Conservation (phyloP, 345 rosid genomes). For the Diplotaxis tenuifolia region DNA sequence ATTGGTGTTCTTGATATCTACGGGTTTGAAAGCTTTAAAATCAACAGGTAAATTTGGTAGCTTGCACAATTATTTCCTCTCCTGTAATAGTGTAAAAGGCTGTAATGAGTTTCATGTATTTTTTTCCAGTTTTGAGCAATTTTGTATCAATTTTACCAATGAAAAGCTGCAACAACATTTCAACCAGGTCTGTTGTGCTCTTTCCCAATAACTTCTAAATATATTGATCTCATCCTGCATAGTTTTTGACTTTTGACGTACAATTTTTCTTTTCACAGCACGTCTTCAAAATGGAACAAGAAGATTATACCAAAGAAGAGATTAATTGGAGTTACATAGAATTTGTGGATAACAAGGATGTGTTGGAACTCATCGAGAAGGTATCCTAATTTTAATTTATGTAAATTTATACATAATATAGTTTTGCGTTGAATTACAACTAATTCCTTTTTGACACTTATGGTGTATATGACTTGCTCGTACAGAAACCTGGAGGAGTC, state of each 20-base stretch:
- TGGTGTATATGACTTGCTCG: slow-evolving; percentile 29
- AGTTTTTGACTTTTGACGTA: slow-evolving; percentile 21
- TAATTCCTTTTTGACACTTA: slow-evolving; percentile 12
- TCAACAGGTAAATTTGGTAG: slow-evolving; percentile 64
- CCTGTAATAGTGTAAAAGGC: not conserved
- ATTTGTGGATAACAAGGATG: slow-evolving; percentile 99
- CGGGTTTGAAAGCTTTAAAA: slow-evolving; percentile 97
- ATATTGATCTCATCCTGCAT: slow-evolving; percentile 3
- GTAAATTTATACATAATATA: not conserved
- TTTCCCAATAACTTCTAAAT: not conserved
- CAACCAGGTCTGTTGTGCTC: slow-evolving; percentile 70
- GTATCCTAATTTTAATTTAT: slow-evolving; percentile 38
- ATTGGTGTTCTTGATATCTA: slow-evolving; percentile 99
- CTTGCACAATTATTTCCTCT: slow-evolving; percentile 28
- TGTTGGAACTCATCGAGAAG: slow-evolving; percentile 96
- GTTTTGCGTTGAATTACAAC: not conserved
- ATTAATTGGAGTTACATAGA: slow-evolving; percentile 99
- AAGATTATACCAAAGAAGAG: slow-evolving; percentile 97
- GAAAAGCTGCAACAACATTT: slow-evolving; percentile 99
- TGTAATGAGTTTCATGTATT: slow-evolving; percentile 29
- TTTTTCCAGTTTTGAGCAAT: slow-evolving; percentile 83
- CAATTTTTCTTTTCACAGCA: slow-evolving; percentile 56
- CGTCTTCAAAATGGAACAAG: slow-evolving; percentile 99
- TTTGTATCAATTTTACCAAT: slow-evolving; percentile 96
- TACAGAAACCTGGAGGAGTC: slow-evolving; percentile 99